Percentiles rank a stretch among this genome's conserved stretches.
Conservation (phyloP, 148 eudicot species). For the Silene uniflora region DNA sequence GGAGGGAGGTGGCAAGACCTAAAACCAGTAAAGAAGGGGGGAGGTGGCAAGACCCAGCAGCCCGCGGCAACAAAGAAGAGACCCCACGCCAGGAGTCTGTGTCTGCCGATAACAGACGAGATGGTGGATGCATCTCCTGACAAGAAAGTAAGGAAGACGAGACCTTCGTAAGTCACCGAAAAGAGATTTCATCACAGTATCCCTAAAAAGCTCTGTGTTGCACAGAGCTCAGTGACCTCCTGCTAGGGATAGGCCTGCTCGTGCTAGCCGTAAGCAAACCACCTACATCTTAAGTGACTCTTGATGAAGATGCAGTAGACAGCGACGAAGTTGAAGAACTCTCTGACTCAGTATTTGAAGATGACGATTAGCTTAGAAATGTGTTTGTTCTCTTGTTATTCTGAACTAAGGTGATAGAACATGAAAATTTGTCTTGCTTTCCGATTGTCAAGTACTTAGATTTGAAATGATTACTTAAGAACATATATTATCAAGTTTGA, state of each 20-base stretch:
- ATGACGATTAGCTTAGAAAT: slow-evolving; percentile 23
- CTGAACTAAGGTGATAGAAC: not conserved
- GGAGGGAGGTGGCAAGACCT: slow-evolving; percentile 41
- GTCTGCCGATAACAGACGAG: slow-evolving; percentile 56
- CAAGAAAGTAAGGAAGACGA: too few relatives aligned
- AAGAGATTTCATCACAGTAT: slow-evolving; percentile 61
- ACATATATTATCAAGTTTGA: too few relatives aligned
- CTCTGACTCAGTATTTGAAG: slow-evolving; percentile 40
- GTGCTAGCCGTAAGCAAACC: slow-evolving; percentile 36
- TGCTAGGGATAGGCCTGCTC: slow-evolving; percentile 47
- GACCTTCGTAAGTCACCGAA: slow-evolving; percentile 86
- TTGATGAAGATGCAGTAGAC: slow-evolving; percentile 28
- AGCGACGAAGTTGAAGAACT: slow-evolving; percentile 21
- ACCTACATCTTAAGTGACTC: slow-evolving; percentile 58
- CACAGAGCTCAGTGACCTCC: slow-evolving; percentile 28
- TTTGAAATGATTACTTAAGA: too few relatives aligned
- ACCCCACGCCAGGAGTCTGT: slow-evolving; percentile 48
- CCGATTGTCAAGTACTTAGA: not conserved
- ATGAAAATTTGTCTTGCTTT: not conserved
- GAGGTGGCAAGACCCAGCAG: slow-evolving; percentile 35
- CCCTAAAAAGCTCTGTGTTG: slow-evolving; percentile 10
- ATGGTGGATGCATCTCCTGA: slow-evolving; percentile 28
- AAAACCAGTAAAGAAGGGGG: slow-evolving; percentile 45
- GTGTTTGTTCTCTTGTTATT: too few relatives aligned
- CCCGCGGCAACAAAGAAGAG: slow-evolving; percentile 75